Conservation (phyloP, 2,329 filamentous ascomycete species). For the Periconia sp. region DNA sequence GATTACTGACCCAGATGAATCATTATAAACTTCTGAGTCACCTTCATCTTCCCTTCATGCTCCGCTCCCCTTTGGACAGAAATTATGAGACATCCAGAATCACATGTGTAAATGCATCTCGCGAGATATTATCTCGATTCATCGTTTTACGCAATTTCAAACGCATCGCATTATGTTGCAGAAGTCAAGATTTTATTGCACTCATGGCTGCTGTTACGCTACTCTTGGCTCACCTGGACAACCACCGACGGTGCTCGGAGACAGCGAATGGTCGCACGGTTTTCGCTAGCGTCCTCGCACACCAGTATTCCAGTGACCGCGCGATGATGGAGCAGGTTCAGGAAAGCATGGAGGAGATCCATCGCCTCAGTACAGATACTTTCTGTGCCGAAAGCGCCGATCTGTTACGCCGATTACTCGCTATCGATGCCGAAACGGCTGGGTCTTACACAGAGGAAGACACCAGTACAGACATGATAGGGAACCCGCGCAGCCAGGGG, state of each 20-base stretch:
- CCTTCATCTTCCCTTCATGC: constrained; percentile 17
- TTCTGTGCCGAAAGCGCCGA: constrained; percentile 8
- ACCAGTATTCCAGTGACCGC: constrained; percentile 10
- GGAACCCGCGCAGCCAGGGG: not conserved
- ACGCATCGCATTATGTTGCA: constrained; percentile 8
- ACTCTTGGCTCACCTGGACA: constrained; percentile 9
- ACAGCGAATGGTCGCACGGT: not conserved
- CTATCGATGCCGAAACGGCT: constrained; percentile 7
- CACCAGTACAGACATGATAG: constrained; percentile 8
- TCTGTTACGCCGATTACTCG: constrained; percentile 8
- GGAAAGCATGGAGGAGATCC: constrained; percentile 9
- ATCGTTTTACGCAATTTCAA: constrained; percentile 10
- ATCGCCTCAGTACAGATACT: constrained; percentile 5
- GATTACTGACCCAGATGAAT: constrained; percentile 6
- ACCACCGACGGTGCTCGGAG: constrained; percentile 4
- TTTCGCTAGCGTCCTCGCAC: constrained; percentile 4
- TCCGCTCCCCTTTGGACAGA: constrained; percentile 1
- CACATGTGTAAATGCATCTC: constrained; percentile 10
- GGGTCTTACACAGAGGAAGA: constrained; percentile 9
- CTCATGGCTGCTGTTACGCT: constrained; percentile 11
- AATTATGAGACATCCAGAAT: constrained; percentile 27
- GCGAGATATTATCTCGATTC: constrained; percentile 13
- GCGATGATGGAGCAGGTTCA: constrained; percentile 12
- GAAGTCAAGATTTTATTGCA: constrained; percentile 11
- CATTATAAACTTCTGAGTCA: constrained; percentile 13